Conservation (phyloP, 495 filamentous ascomycete genomes). For the Durotheca rogersii region DNA sequence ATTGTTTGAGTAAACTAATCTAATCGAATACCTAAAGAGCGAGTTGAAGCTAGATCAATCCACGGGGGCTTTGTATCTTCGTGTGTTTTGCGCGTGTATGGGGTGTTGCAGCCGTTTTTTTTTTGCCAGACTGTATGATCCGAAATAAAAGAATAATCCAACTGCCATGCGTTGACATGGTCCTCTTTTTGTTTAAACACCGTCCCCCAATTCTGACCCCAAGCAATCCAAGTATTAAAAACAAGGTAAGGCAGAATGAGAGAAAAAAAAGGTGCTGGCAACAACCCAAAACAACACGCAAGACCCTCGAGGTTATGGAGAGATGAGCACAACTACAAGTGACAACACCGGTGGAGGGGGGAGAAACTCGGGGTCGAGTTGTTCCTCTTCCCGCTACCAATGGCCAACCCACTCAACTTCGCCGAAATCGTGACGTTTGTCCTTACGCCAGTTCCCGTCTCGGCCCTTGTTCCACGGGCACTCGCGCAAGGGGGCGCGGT, state of each 20-base stretch:
- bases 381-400: no score
- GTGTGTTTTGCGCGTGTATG: no score
- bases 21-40: constrained; percentile 59
- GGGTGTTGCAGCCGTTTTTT: constrained; percentile 31
- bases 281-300: constrained; percentile 27
- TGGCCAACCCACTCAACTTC: constrained; percentile 89
- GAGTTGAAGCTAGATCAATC: constrained; percentile 48
- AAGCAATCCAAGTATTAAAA: constrained; percentile 32
- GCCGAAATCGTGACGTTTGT: constrained; percentile 64
- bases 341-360: constrained; percentile 39
- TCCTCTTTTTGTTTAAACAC: constrained; percentile 13
- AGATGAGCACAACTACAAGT: constrained; percentile 57
- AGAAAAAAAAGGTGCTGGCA: constrained; percentile 23
- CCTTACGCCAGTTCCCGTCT: constrained; percentile 64
- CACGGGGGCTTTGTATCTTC: constrained; percentile 26
- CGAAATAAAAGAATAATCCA: constrained; percentile 24
- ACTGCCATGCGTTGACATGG: constrained; percentile 16
- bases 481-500: constrained; percentile 46
- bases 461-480: constrained; percentile 49
- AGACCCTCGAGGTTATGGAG: constrained; percentile 27
- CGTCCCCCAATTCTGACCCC: constrained; percentile 3
- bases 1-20: constrained; percentile 46
- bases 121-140: constrained; percentile 34
- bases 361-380: no score
- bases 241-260: constrained; percentile 34